Conservation (phyloP, 768 basidiomycete genomes). For the Lactifluus echinatus region DNA sequence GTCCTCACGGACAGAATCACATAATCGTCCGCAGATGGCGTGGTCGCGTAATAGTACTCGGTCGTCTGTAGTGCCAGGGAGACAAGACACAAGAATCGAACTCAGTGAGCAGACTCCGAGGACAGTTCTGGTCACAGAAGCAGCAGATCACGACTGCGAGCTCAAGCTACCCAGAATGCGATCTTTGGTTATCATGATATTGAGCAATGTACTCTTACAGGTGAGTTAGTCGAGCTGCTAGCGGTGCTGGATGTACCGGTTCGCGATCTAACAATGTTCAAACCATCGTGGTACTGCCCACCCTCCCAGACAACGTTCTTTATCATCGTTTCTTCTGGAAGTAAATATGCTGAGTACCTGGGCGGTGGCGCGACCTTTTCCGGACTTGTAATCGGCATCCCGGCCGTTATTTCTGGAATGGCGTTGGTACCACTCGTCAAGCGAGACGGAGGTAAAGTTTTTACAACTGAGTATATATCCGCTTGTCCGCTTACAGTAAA, state of each 20-base stretch:
- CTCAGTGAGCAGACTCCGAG: neutral
- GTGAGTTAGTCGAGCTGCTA: slow-evolving; percentile 24
- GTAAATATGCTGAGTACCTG: slow-evolving; percentile 50
- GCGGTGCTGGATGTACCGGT: too few relatives aligned
- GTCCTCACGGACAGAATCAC: neutral
- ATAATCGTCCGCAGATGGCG: neutral
- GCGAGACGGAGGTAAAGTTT: too few relatives aligned
- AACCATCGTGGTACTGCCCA: too few relatives aligned
- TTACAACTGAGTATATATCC: too few relatives aligned
- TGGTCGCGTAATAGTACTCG: neutral
- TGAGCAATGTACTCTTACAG: slow-evolving; percentile 40
- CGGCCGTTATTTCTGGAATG: slow-evolving; percentile 53
- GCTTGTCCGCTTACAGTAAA: too few relatives aligned
- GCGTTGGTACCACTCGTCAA: too few relatives aligned
- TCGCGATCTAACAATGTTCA: neutral
- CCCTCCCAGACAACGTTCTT: slow-evolving; percentile 57
- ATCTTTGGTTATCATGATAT: slow-evolving; percentile 40
- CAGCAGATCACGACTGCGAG: slow-evolving; percentile 26
- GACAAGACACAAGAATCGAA: too few relatives aligned
- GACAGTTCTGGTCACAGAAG: neutral
- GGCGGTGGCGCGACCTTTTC: slow-evolving; percentile 64
- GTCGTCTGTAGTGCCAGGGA: neutral
- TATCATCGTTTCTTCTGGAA: slow-evolving; percentile 59
- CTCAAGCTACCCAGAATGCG: slow-evolving; percentile 40
- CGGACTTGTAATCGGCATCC: slow-evolving; percentile 61